Evolutionary conservation across 257 asterid genomes (phyloP).

Genomic region (Solanum pimpinellifolium): DNA sequence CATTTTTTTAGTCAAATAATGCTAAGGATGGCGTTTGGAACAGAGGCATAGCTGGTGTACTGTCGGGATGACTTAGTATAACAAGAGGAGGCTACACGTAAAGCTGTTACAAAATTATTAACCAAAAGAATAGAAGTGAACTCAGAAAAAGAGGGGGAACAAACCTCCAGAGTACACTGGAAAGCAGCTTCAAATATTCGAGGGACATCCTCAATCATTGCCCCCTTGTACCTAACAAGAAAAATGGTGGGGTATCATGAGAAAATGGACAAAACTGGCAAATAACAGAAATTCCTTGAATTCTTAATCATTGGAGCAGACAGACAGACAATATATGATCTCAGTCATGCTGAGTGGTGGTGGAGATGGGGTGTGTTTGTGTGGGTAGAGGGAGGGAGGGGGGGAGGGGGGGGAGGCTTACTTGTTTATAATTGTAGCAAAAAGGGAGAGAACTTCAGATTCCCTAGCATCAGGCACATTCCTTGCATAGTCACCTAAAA

Average conservation of each 20-base stretch:
- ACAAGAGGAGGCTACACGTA: neutral
- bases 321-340: neutral
- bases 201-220: constrained; percentile 94
- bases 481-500: constrained; percentile 92
- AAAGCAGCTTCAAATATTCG: constrained; percentile 95
- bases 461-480: constrained; percentile 99
- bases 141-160: neutral
- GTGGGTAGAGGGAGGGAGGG: neutral
- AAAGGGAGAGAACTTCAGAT: constrained; percentile 96
- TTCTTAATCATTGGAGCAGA: neutral
- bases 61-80: neutral
- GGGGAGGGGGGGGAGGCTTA: constrained; percentile 3
- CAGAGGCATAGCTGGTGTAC: neutral
- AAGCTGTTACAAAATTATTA: neutral
- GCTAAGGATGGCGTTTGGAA: neutral
- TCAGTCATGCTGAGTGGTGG: neutral
- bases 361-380: no score
- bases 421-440: constrained; percentile 97
- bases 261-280: neutral
- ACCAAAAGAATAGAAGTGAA: neutral
- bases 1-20: neutral
- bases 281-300: neutral
- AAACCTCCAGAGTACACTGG: constrained; percentile 95
- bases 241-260: neutral
- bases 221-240: constrained; percentile 57